Evolutionary conservation across 192 early-diverging fungal genomes (phyloP), one percentile per base, ranked within the genome.

Genomic region (Irineochytrium annulatum): DNA sequence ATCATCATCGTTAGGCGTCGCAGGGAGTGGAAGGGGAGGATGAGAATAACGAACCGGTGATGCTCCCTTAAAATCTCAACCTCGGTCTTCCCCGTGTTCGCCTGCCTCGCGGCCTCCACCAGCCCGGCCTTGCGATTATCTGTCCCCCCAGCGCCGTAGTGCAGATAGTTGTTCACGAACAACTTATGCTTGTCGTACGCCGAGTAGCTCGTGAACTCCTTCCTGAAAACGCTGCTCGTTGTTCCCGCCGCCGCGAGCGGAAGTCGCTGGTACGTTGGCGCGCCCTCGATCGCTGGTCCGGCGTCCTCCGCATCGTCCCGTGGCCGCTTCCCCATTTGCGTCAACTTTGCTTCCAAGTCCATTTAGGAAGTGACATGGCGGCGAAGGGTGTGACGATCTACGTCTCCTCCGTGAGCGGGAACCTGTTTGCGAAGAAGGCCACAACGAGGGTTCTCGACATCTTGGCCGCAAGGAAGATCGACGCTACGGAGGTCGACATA

Each of bases 61-160:
- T 88, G 79, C 59, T 81, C 75, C 16, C 76, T 69, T n/a, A 91
- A 63, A 35, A 89, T 80, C n/a, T 91, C 87, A 5, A 75, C 43
- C 55, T 91, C 89, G 0, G 81, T 81, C 43, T 77, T 79, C 5
- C 52, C 62, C 5, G 16, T 37, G 2, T 13, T 16, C 32, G 41
- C 19, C 31, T 6, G 11, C 13, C 28, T 1, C 0, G 52, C 31
- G 13, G 22, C 34, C 43, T 43, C 37, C 19, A 45, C 24, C 45
- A 51, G 1, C 16, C 30, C 8, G 27, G 22, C 14, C 4, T 1
- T 1, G n/a, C 22, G 34, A 55, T 51, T 8, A 14, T 45, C 1
- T 45, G 43, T n/a, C 41, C 22, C 34, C n/a, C 45, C 30, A 4
- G 62, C 67, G 53, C 80, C 83, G 43, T 75, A 75, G 17, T 52